A percentile compares a stretch with the other conserved stretches of the same genome.
Evolutionary conservation across 192 early-diverging fungal genomes (phyloP).

Genomic region (Chytriomyces sp.): DNA sequence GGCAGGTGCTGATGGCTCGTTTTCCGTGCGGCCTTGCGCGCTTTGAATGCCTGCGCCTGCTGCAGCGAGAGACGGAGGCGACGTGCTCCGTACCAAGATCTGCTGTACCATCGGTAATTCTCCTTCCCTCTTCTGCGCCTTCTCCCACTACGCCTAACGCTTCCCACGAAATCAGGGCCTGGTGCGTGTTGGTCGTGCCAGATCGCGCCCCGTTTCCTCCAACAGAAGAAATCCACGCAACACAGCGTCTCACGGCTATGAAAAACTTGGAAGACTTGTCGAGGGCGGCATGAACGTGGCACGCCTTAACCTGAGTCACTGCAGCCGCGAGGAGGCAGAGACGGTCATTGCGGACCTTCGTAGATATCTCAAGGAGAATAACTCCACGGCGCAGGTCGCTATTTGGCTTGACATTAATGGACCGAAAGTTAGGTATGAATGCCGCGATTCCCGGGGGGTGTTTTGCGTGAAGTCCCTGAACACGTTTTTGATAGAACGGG

Average conservation of each 20-base stretch:
- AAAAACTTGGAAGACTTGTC: constrained; percentile 45
- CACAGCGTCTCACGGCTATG: constrained; percentile 49
- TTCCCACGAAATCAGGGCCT: neutral
- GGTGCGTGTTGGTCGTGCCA: neutral
- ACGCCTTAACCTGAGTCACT: constrained; percentile 61
- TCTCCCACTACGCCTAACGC: neutral
- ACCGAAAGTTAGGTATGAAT: constrained; percentile 55
- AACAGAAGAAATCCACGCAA: too few species aligned
- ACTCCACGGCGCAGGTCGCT: constrained; percentile 48
- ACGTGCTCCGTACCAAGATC: constrained; percentile 20
- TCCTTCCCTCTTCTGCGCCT: neutral
- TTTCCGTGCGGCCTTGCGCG: too few species aligned
- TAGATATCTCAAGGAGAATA: constrained; percentile 35
- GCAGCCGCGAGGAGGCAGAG: constrained; percentile 54
- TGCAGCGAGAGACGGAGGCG: constrained; percentile 13
- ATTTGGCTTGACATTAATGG: constrained; percentile 66
- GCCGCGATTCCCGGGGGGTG: neutral
- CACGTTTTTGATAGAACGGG: constrained; percentile 40
- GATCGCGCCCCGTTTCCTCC: neutral
- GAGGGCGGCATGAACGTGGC: constrained; percentile 59
- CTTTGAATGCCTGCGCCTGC: too few species aligned
- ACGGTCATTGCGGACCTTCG: constrained; percentile 53
- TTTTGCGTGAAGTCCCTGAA: neutral
- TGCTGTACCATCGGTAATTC: constrained; percentile 27
- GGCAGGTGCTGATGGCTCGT: too few species aligned